Conservation (phyloP, 164 flowering plant genomes). For the Nelumbo lutea region DNA sequence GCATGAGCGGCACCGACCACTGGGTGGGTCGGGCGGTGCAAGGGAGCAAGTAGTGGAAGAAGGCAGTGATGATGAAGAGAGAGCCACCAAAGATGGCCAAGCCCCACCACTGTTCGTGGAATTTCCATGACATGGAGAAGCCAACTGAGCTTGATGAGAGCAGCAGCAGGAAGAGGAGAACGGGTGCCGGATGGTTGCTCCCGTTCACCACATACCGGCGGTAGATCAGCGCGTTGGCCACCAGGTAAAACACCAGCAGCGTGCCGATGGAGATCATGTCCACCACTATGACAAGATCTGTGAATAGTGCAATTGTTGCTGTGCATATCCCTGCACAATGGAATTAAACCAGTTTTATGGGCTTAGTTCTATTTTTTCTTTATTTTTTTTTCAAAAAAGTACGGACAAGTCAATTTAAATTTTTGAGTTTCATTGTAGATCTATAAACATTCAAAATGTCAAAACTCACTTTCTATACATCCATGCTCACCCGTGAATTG, state of each 20-base stretch:
- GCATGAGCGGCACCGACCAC: conserved; percentile 83
- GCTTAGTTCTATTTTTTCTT: too few species aligned
- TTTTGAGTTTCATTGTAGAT: too few species aligned
- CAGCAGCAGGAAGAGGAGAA: conserved; percentile 55
- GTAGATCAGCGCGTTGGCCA: conserved; percentile 79
- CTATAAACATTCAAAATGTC: too few species aligned
- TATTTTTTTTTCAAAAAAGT: too few species aligned
- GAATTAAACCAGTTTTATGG: neutral
- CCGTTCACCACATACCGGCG: conserved; percentile 39
- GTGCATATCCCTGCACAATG: conserved; percentile 58
- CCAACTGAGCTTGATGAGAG: conserved; percentile 51
- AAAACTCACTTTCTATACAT: too few species aligned
- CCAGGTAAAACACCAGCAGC: conserved; percentile 73
- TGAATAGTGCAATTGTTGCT: conserved; percentile 76
- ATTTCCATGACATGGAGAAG: conserved; percentile 63
- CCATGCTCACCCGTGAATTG: too few species aligned
- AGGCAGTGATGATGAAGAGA: conserved; percentile 31
- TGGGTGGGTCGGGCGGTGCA: conserved; percentile 10
- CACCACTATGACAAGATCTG: conserved; percentile 55
- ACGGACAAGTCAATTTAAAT: too few species aligned
- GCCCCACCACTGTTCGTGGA: conserved; percentile 42
- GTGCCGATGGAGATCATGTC: conserved; percentile 73
- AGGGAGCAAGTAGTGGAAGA: conserved; percentile 41
- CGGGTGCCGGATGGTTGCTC: conserved; percentile 32
- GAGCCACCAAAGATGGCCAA: conserved; percentile 37